These are phyloP conservation scores for Chaetoscypha palmicola DNA, from an alignment of 2,329 filamentous ascomycete species.

Conservation along the genomic window DNA sequence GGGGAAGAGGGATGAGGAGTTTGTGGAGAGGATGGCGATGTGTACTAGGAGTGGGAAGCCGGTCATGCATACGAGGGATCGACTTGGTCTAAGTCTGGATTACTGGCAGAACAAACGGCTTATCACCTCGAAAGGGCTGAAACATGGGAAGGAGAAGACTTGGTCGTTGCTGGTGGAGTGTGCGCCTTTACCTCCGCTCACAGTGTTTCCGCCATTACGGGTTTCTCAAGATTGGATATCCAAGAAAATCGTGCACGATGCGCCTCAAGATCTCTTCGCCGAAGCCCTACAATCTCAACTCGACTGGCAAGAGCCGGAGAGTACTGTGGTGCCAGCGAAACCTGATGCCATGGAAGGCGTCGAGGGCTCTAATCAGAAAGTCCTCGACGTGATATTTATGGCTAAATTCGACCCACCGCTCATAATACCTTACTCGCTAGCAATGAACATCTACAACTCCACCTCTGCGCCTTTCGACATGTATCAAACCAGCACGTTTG, in stretches of 20 bases:
- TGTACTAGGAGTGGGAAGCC: slow-evolving; percentile 66
- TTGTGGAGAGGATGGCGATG: slow-evolving; percentile 35
- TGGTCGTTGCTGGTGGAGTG: slow-evolving; percentile 67
- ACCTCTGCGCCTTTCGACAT: slow-evolving; percentile 53
- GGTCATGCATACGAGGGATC: slow-evolving; percentile 59
- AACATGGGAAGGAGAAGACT: slow-evolving; percentile 34
- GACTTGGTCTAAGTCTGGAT: slow-evolving; percentile 63
- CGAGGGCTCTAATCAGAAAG: slow-evolving; percentile 41
- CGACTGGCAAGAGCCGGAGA: slow-evolving; percentile 69
- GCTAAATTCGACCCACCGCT: slow-evolving; percentile 70
- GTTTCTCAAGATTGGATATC: slow-evolving; percentile 71
- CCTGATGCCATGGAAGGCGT: slow-evolving; percentile 49
- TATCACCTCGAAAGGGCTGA: slow-evolving; percentile 35
- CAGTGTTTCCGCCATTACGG: slow-evolving; percentile 52
- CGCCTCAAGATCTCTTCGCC: neutral
- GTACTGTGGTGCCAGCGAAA: slow-evolving; percentile 48
- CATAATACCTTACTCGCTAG: slow-evolving; percentile 58
- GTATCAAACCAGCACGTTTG: slow-evolving; percentile 40
- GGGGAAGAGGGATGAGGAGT: slow-evolving; percentile 39
- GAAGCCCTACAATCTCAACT: slow-evolving; percentile 27
- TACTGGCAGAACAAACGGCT: slow-evolving; percentile 67
- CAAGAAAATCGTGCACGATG: slow-evolving; percentile 39
- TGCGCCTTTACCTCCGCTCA: slow-evolving; percentile 37
- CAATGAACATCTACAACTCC: slow-evolving; percentile 53
- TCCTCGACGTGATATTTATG: slow-evolving; percentile 68